Conservation (phyloP, 75 land plant genomes). For the Adiantum capillusveneris region DNA sequence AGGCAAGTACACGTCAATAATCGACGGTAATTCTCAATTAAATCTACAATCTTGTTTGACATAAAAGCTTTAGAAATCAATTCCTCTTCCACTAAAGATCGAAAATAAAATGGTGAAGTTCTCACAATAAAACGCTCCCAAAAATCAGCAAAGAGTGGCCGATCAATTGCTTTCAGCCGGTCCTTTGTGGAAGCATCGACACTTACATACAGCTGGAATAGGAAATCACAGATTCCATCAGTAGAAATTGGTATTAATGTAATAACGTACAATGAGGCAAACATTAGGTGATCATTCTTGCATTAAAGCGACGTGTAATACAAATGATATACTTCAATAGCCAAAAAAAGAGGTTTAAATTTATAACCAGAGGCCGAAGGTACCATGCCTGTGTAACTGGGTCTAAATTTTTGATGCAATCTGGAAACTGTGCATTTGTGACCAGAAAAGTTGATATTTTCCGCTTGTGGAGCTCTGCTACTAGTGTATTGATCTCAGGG, state of each 20-base stretch:
- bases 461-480: slow-evolving; percentile 74
- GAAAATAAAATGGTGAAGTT: slow-evolving; percentile 3
- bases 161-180: slow-evolving; percentile 86
- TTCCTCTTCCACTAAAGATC: neutral
- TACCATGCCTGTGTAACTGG: slow-evolving; percentile 82
- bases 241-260: too few species aligned
- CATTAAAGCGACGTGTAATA: too few species aligned
- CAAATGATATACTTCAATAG: too few species aligned
- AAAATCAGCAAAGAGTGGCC: slow-evolving; percentile 87
- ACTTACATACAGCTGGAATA: slow-evolving; percentile 88
- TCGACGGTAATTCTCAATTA: too few species aligned
- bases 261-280: too few species aligned
- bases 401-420: slow-evolving; percentile 50
- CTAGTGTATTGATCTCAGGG: slow-evolving; percentile 81
- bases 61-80: too few species aligned
- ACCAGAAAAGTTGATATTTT: slow-evolving; percentile 90
- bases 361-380: neutral
- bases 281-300: too few species aligned
- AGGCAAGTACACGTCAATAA: too few species aligned
- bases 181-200: slow-evolving; percentile 98
- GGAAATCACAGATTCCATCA: neutral
- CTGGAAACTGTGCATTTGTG: slow-evolving; percentile 99
- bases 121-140: slow-evolving; percentile 95
- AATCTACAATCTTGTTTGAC: too few species aligned
- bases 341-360: too few species aligned